Conservation (phyloP, 78 protist species). For the Dictyostelium brefeldianum region DNA sequence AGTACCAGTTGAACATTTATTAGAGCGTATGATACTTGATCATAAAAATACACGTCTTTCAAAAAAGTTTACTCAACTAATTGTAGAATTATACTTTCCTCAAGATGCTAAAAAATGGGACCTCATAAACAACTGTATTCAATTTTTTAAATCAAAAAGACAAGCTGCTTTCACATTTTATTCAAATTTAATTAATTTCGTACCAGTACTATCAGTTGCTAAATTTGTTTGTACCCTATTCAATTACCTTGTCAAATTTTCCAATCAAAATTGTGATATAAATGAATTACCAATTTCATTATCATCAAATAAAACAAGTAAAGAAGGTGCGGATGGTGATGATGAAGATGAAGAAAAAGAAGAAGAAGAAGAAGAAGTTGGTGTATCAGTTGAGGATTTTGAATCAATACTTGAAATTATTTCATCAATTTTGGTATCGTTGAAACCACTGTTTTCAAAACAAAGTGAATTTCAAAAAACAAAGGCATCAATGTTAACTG, state of each 20-base stretch:
- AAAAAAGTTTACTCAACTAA: conserved; percentile 47
- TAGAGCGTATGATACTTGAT: conserved; percentile 64
- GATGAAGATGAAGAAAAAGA: conserved; percentile 10
- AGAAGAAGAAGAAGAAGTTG: conserved; percentile 14
- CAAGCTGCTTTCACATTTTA: conserved; percentile 58
- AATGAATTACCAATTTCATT: conserved; percentile 13
- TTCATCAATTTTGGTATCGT: conserved; percentile 4
- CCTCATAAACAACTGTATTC: conserved; percentile 42
- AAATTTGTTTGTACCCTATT: conserved; percentile 20
- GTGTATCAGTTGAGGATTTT: conserved; percentile 19
- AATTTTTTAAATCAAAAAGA: conserved; percentile 10
- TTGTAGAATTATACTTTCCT: conserved; percentile 72
- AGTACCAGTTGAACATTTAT: conserved; percentile 45
- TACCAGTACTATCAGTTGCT: background rate
- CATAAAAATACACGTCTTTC: conserved; percentile 10
- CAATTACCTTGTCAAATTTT: conserved; percentile 21
- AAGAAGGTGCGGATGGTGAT: background rate
- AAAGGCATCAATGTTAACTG: background rate
- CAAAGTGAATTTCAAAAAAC: conserved; percentile 2
- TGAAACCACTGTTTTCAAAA: conserved; percentile 5
- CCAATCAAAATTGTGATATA: background rate
- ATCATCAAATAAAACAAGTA: background rate
- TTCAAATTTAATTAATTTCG: conserved; percentile 49
- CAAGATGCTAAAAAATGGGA: background rate
- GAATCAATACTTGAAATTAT: conserved; percentile 60